These are phyloP conservation scores for Gnomoniopsis sp. DNA, from an alignment of 2,329 filamentous ascomycete species.

Conservation along the genomic window DNA sequence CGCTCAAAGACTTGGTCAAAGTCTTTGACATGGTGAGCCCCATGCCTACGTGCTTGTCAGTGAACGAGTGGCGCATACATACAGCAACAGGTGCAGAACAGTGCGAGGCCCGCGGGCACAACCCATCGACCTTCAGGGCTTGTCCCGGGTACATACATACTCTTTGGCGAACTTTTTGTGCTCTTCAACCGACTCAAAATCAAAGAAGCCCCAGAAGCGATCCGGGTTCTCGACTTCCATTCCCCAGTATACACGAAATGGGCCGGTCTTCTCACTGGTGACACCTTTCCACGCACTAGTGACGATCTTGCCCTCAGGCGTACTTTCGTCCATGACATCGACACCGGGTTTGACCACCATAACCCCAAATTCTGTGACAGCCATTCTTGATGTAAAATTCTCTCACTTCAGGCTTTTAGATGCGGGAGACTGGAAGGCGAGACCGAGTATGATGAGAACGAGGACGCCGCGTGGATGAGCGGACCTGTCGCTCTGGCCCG, in stretches of 20 bases:
- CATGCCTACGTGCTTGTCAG: conserved; percentile 15
- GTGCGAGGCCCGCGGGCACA: not conserved
- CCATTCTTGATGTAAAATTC: conserved; percentile 4
- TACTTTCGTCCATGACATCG: conserved; percentile 20
- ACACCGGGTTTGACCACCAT: conserved; percentile 22
- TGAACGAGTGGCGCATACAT: not conserved
- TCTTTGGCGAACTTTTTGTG: conserved; percentile 22
- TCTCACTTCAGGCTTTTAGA: not conserved
- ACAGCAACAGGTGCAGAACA: not conserved
- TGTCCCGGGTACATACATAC: conserved; percentile 11
- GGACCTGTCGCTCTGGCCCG: not conserved
- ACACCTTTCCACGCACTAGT: conserved; percentile 14
- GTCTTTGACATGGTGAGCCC: conserved; percentile 19
- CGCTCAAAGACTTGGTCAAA: conserved; percentile 19
- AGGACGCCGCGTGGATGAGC: not conserved
- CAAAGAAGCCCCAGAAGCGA: conserved; percentile 24
- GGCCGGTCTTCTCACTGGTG: conserved; percentile 19
- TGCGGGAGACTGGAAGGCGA: no score
- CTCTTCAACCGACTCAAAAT: conserved; percentile 24
- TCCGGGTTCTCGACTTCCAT: conserved; percentile 21
- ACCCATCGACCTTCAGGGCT: not conserved
- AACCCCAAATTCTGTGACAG: conserved; percentile 22
- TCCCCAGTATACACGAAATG: conserved; percentile 21
- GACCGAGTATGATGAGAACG: not conserved
- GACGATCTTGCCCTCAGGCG: conserved; percentile 19